Evolutionary conservation across 805 yeast species (phyloP), one percentile per base, ranked within the genome.

Genomic region (Candida tibetensis): DNA sequence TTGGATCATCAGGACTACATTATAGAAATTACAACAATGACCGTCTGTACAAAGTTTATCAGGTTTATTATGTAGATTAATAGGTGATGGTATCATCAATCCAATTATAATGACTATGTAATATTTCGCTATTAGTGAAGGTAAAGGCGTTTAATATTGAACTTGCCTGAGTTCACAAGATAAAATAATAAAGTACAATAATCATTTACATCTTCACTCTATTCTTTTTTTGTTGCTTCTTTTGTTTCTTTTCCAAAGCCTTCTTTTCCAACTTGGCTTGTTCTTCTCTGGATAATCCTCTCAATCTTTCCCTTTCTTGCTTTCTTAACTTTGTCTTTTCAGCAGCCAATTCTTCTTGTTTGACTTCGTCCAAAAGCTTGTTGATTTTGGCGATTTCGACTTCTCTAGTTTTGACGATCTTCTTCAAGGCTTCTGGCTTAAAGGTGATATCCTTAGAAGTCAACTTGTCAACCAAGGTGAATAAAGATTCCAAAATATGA

Each of bases 221-320:
- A 63, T 82, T 82, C 64, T 77, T 80, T 63, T 74, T 81, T 64
- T 69, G 74, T 58, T 67, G 66, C 65, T 86, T 85, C 69, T 88
- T 81, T 58, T 82, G 86, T 62, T 81, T 87, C 71, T 82, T 87
- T 50, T 86, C 95, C 48, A 71, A 71, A 61, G 83, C 87, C 68
- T 83, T 86, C 68, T 79, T 81, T 47, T 85, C 91, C 30, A 76
- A 61, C 66, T 84, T 86, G 48, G 80, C 80, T 66, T 85, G 93
- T 57, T 84, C 93, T 53, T 82, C 88, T 44, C 87, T 82, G 32
- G 82, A 71, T 55, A 85, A 64, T 47, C 72, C 73, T 48, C 74
- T 64, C 46, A 75, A 52, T 37, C 69, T 66, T 47, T 83, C 83
- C 63, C 78, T 80, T 52, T 77, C 79, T 52, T 76, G 76, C 54